Evolutionary conservation across 495 filamentous ascomycete species (phyloP), one percentile per base, ranked within the genome.

Genomic region (Aspergillus saccharolyticus): DNA sequence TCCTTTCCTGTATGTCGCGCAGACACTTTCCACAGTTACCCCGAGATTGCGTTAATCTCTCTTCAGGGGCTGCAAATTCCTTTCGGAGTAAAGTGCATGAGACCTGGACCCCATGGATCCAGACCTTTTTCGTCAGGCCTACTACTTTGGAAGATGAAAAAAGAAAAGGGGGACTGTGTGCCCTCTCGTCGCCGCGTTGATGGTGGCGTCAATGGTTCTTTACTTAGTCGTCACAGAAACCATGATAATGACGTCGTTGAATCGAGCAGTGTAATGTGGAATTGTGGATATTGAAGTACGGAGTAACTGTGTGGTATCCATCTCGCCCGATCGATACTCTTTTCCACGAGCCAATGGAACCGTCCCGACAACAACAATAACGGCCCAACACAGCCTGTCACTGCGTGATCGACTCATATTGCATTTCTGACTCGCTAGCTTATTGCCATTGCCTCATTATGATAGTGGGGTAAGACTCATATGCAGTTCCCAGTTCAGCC

Each of bases 401-500:
- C 22, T 25, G 22, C 21, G 22, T n/a, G 21, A 44, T 20, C 53
- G 50, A 47, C 33, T 55, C 53, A 48, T 21, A 14, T 48, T 39
- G 42, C 16, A 28, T 28, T 24, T 18, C 8, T 24, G 21, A 24
- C 47, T 50, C 47, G 47, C 33, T 39, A 39, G 33, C 33, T 39
- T 6, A 15, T 39, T 12, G 33, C 33, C 58, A n/a, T 61, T 55
- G 58, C 58, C 63, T 61, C 57, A 43, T 33, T 25, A 24, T 24
- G 42, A 42, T 58, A 47, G 48, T 63, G 56, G 47, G 58, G 53
- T 44, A 50, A 45, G 4, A 28, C 25, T 28, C 25, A 30, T 45
- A 48, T 54, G 47, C 54, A 55, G 33, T 39, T 39, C 33, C 33
- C 53, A 30, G 63, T 66, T 63, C 66, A 68, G 66, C 66, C 66